phyloP scores from a whole-genome alignment of 805 yeast species.

The Candida ascalaphidarum region DNA sequence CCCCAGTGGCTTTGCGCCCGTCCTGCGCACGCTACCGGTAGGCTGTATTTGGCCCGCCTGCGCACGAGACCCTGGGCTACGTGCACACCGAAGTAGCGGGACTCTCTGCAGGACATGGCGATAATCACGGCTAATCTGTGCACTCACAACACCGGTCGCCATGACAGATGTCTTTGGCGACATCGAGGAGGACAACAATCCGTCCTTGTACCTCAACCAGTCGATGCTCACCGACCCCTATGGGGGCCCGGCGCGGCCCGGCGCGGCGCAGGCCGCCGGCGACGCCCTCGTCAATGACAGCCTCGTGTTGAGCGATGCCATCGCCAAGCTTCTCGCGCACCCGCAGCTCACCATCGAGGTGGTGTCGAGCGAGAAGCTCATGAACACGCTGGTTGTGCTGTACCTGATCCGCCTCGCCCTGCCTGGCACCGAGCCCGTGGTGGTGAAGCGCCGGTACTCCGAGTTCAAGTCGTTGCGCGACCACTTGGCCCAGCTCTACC shows the following conservation, averaged over 20 bases:
- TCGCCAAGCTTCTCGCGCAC: conserved; percentile 19
- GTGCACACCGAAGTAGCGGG: too few relatives aligned
- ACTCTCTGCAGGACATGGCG: too few relatives aligned
- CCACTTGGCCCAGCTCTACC: conserved; percentile 26
- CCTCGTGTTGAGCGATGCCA: conserved; percentile 10
- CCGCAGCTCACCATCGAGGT: conserved; percentile 20
- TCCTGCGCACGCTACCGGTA: too few relatives aligned
- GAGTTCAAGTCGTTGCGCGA: conserved; percentile 37
- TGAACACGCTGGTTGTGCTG: conserved; percentile 28
- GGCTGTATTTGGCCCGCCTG: too few relatives aligned
- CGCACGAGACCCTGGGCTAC: too few relatives aligned
- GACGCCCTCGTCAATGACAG: conserved; percentile 6
- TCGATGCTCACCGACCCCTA: conserved; percentile 20
- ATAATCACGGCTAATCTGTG: too few relatives aligned
- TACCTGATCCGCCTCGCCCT: conserved; percentile 23
- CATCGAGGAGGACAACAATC: conserved; percentile 38
- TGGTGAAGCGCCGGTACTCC: conserved; percentile 34
- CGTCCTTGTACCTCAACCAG: conserved; percentile 30
- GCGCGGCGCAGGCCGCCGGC: background rate
- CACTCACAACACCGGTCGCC: too few relatives aligned
- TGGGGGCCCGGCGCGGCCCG: conserved; percentile 6
- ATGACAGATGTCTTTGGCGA: conserved; percentile 21
- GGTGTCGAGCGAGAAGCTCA: conserved; percentile 25
- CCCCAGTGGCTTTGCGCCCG: too few relatives aligned
- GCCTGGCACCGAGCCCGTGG: conserved; percentile 7